A percentile compares a stretch with the other conserved stretches of the same genome.
Evolutionary conservation across 2,329 filamentous ascomycete species (phyloP).

Genomic region (Cercospora nicotianae): DNA sequence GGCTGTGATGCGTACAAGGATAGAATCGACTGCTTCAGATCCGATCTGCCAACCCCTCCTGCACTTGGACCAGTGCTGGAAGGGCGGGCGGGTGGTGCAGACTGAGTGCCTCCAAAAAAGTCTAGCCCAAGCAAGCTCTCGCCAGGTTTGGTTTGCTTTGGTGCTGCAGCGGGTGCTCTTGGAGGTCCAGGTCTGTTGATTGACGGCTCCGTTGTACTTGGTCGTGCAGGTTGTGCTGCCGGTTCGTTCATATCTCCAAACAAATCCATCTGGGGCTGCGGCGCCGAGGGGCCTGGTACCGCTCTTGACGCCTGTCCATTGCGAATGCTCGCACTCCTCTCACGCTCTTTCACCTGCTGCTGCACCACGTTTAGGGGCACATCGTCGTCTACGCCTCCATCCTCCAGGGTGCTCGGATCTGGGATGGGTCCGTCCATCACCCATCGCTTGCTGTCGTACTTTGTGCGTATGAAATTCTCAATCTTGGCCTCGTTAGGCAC

Average conservation of each 20-base stretch:
- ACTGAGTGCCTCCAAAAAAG: slow-evolving; percentile 74
- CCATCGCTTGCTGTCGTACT: slow-evolving; percentile 98
- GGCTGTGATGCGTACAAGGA: slow-evolving; percentile 89
- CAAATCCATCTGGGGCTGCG: slow-evolving; percentile 66
- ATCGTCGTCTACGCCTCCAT: slow-evolving; percentile 73
- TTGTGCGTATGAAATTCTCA: slow-evolving; percentile 98
- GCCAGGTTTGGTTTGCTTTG: slow-evolving; percentile 65
- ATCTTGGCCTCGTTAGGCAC: slow-evolving; percentile 96
- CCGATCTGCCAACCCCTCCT: slow-evolving; percentile 70
- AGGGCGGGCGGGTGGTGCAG: slow-evolving; percentile 71
- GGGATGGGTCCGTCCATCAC: slow-evolving; percentile 97
- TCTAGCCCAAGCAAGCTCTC: slow-evolving; percentile 91
- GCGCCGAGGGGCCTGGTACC: slow-evolving; percentile 20
- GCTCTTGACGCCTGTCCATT: slow-evolving; percentile 30
- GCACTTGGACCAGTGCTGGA: slow-evolving; percentile 68
- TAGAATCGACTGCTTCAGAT: slow-evolving; percentile 95
- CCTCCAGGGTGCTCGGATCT: slow-evolving; percentile 84
- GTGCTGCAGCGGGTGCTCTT: slow-evolving; percentile 40
- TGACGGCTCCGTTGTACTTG: slow-evolving; percentile 73
- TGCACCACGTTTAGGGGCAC: slow-evolving; percentile 67
- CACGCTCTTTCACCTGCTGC: slow-evolving; percentile 64
- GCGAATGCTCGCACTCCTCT: slow-evolving; percentile 43
- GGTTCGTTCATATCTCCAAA: slow-evolving; percentile 71
- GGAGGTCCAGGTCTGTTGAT: slow-evolving; percentile 54
- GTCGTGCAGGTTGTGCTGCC: slow-evolving; percentile 57